Evolutionary conservation across 2,329 filamentous ascomycete genomes (phyloP).

Genomic region (Aspergillus neoniger): DNA sequence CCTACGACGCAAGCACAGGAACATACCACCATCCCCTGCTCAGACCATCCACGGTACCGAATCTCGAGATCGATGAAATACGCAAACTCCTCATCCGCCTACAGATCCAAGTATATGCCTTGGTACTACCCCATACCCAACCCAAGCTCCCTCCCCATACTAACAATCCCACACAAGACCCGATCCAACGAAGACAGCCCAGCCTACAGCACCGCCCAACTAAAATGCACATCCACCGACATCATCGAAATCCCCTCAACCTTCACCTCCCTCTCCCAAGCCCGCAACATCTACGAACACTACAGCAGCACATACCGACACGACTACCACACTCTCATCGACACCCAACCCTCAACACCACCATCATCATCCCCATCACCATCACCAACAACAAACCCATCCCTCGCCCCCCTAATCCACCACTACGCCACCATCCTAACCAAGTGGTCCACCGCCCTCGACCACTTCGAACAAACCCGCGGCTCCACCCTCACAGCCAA

Average conservation of each 20-base stretch:
- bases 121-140: background rate
- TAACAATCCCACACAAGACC: background rate
- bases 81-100: constrained; percentile 12
- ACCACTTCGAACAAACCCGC: constrained; percentile 5
- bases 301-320: background rate
- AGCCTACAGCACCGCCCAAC: background rate
- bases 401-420: background rate
- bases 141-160: no score
- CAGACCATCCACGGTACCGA: constrained; percentile 11
- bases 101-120: constrained; percentile 8
- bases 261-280: constrained; percentile 11
- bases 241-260: background rate
- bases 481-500: constrained; percentile 2
- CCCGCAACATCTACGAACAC: constrained; percentile 10
- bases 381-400: no score
- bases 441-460: constrained; percentile 3
- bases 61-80: constrained; percentile 13
- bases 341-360: background rate
- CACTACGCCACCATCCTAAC: background rate
- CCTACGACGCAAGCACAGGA: constrained; percentile 8
- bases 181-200: background rate
- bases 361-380: no score
- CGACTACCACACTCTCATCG: background rate
- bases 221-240: background rate
- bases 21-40: constrained; percentile 16